These are phyloP conservation scores for Paramecium caudatum DNA, from an alignment of 73 alveolate species.

Conservation along the genomic window DNA sequence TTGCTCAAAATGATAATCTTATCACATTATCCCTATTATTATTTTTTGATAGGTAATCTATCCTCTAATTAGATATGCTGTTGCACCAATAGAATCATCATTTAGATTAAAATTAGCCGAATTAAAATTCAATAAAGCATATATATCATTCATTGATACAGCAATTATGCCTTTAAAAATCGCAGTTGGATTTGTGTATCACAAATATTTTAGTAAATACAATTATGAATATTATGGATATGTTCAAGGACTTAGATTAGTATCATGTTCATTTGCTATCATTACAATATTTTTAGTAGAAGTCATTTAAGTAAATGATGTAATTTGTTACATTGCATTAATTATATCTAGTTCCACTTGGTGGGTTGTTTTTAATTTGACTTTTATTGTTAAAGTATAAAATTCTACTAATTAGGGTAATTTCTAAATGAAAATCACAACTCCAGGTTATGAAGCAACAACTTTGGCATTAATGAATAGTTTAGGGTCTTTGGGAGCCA, in stretches of 20 bases:
- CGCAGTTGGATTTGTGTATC: slow-evolving; percentile 13
- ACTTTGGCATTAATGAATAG: slow-evolving; percentile 3
- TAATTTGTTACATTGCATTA: neutral
- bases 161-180: neutral
- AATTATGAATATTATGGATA: neutral
- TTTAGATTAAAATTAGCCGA: slow-evolving; percentile 15
- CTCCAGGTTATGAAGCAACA: slow-evolving; percentile 27
- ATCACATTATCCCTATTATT: neutral
- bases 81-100: slow-evolving; percentile 31
- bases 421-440: neutral
- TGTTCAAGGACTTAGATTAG: slow-evolving; percentile 4
- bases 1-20: neutral
- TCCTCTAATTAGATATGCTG: no score
- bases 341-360: neutral
- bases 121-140: slow-evolving; percentile 9
- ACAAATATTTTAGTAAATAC: neutral
- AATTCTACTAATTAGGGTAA: neutral
- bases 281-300: neutral
- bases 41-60: slow-evolving; percentile 30
- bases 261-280: neutral
- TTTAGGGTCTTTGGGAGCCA: neutral
- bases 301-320: neutral
- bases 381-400: slow-evolving; percentile 8
- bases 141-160: slow-evolving; percentile 35
- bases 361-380: slow-evolving; percentile 30